Evolutionary conservation across 177 flowering plant genomes (phyloP).

Genomic region (Tripterygium wilfordii): DNA sequence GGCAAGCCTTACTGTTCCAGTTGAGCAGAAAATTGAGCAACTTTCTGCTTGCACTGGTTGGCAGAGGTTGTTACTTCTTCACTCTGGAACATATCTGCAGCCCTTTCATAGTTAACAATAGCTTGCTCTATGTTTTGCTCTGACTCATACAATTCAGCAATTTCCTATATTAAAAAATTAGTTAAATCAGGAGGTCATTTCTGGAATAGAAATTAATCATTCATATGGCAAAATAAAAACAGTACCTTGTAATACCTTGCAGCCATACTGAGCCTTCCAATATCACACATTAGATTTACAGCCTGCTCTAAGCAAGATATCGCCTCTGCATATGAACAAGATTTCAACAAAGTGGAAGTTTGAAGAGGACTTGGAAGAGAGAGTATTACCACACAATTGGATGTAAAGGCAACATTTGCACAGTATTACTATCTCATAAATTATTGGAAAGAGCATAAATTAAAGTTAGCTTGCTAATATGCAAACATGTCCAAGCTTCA

Average conservation of each 20-base stretch:
- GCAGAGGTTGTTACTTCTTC: constrained; percentile 83
- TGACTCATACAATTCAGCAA: constrained; percentile 71
- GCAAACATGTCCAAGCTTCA: too few relatives aligned
- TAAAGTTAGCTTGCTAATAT: too few relatives aligned
- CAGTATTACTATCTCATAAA: too few relatives aligned
- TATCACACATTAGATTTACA: constrained; percentile 52
- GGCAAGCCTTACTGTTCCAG: constrained; percentile 59
- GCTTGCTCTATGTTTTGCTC: constrained; percentile 56
- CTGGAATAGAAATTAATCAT: not conserved
- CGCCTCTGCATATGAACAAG: constrained; percentile 50
- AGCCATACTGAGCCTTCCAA: constrained; percentile 75
- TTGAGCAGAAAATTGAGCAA: constrained; percentile 87
- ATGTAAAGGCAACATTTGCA: too few relatives aligned
- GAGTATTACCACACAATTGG: not conserved
- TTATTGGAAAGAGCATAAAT: too few relatives aligned
- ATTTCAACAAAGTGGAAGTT: not conserved
- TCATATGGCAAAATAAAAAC: not conserved
- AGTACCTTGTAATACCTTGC: constrained; percentile 81
- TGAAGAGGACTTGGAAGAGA: not conserved
- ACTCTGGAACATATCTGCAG: constrained; percentile 81
- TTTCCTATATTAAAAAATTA: constrained; percentile 42
- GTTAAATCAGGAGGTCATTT: not conserved
- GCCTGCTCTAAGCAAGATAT: constrained; percentile 66
- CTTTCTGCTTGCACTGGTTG: constrained; percentile 84
- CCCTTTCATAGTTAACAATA: constrained; percentile 47